Conservation (phyloP, 129 eudicot genomes). For the Cynara cardunculus region DNA sequence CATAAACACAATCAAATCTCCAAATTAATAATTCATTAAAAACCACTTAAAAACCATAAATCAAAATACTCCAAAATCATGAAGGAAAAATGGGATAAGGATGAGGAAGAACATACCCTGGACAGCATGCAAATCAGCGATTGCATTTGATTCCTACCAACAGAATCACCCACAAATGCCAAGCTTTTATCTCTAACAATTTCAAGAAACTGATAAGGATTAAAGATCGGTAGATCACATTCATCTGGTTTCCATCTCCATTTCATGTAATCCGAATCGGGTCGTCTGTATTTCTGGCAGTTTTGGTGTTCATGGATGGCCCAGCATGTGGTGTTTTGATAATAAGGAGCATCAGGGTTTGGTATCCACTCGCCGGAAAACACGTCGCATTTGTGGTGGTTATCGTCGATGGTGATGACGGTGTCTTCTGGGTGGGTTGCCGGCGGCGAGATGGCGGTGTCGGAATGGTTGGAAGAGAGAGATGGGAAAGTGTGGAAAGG, state of each 20-base stretch:
- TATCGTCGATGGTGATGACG: conserved; percentile 23
- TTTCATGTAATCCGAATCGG: conserved; percentile 55
- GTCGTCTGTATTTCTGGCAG: conserved; percentile 65
- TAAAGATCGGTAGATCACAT: conserved; percentile 52
- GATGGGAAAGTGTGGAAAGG: conserved; percentile 24
- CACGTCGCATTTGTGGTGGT: conserved; percentile 52
- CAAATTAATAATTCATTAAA: no score
- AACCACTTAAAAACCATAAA: no score
- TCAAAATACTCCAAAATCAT: no score
- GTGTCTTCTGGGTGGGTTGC: background rate
- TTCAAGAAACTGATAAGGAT: conserved; percentile 60
- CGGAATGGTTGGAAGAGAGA: conserved; percentile 10
- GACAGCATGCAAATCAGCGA: conserved; percentile 74
- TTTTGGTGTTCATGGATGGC: conserved; percentile 86
- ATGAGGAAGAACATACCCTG: conserved; percentile 43
- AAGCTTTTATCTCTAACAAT: conserved; percentile 56
- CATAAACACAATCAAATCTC: background rate
- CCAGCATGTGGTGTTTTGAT: conserved; percentile 62
- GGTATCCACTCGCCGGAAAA: conserved; percentile 77
- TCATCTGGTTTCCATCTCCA: conserved; percentile 82
- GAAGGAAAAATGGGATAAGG: background rate
- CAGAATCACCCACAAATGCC: conserved; percentile 87
- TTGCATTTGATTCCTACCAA: conserved; percentile 76
- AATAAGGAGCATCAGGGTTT: conserved; percentile 65
- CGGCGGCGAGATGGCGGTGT: background rate